These are phyloP conservation scores for Pholiota conissans DNA, from an alignment of 768 basidiomycete genomes.

Conservation along the genomic window DNA sequence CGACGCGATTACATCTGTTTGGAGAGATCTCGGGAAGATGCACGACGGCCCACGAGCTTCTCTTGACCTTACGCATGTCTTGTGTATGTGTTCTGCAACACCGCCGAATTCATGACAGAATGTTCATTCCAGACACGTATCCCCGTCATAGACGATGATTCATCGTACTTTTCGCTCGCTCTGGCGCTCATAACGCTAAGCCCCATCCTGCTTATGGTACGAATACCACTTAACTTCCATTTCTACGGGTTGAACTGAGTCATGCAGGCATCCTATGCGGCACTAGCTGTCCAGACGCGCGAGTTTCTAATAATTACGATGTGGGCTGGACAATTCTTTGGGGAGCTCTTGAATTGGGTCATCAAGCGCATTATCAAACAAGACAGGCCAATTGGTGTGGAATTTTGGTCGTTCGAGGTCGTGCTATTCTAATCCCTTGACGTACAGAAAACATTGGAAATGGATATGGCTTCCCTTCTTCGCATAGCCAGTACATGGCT, in stretches of 20 bases:
- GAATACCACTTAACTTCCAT: neutral
- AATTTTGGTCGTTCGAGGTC: neutral
- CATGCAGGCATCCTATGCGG: constrained; percentile 76
- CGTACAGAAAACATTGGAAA: constrained; percentile 53
- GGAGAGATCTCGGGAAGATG: constrained; percentile 6
- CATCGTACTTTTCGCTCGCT: constrained; percentile 53
- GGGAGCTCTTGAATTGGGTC: constrained; percentile 68
- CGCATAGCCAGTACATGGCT: constrained; percentile 90
- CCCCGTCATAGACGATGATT: constrained; percentile 52
- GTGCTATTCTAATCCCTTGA: neutral
- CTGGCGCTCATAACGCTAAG: constrained; percentile 67
- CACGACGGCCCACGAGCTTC: constrained; percentile 41
- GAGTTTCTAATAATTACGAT: constrained; percentile 80
- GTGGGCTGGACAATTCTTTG: constrained; percentile 79
- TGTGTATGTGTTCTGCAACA: constrained; percentile 43
- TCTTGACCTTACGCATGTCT: constrained; percentile 66
- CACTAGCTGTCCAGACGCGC: constrained; percentile 69
- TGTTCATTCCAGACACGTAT: neutral
- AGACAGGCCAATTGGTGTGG: constrained; percentile 62
- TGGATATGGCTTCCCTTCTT: constrained; percentile 87
- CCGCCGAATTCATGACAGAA: neutral
- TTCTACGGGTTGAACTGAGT: neutral
- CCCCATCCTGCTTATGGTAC: constrained; percentile 73
- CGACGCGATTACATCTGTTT: neutral
- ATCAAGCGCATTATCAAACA: constrained; percentile 70